Base-by-base conservation (phyloP, 140 eudicot genomes). In the Ambrosia hybrid region DNA sequence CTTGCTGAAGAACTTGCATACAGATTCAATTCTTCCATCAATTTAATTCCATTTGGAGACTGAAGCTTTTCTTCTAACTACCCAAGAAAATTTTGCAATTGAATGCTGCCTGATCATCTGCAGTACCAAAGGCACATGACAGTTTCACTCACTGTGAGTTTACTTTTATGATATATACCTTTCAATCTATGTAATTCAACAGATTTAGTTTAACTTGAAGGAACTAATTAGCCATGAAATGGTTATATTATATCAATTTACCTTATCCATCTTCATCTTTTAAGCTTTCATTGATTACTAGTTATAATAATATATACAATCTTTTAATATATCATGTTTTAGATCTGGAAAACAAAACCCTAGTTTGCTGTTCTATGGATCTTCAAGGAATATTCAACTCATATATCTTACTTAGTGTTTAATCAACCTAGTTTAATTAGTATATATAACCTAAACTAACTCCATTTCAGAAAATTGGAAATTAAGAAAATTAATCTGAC, bases 341-440 rank as follows among this genome's bases (percentile, higher is more conserved):
- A 67, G 79, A 79, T 79, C 72, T 64, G 64, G 53, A 67, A 74
- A 51, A 68, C 71, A 73, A 79, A 79, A 67, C 79, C 83, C 83
- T 73, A 79, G 21, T 59, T 73, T 45, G 56, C 43, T 49, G 14
- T 33, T 67, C 3, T 58, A 63, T 63, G 21, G 26, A 61, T 70
- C 66, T 37, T 49, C 38, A 67, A 67, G 43, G 49, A 65, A 51
- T 71, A 43, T 51, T 70, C 57, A 64, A 57, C 72, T 48, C 36
- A 26, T 16, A 78, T 43, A 37, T n/a, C n/a, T n/a, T n/a, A n/a
- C n/a, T 45, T 9, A 34, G 53, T 56, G 33, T 64, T 78, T 48
- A 36, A 45, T 65, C 68, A 34, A 37, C 17, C 12, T 10, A 16
- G 36, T 3, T 64, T 51, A 36, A 8, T 17, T 48, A 16, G 51